Conservation (phyloP, 768 basidiomycete genomes). For the Kwoniella heveanensis region DNA sequence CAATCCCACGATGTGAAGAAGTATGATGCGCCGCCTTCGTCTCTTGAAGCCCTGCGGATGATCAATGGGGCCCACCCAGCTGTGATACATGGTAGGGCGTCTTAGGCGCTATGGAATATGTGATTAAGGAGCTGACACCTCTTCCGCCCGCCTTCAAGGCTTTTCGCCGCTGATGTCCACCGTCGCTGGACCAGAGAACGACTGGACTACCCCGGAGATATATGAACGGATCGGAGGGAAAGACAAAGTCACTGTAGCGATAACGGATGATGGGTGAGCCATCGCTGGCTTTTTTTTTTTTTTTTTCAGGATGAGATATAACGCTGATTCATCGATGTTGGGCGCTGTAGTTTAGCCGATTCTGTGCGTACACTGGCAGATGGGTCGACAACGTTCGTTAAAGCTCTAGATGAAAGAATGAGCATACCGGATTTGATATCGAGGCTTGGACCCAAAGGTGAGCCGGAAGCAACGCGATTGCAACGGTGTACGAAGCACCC, state of each 20-base stretch:
- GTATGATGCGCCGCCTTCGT: constrained; percentile 64
- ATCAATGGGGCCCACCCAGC: constrained; percentile 72
- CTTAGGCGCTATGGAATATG: too few relatives aligned
- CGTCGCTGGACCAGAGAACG: constrained; percentile 47
- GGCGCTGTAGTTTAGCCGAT: constrained; percentile 71
- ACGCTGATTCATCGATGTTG: neutral
- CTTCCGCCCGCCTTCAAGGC: neutral
- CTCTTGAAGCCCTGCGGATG: constrained; percentile 70
- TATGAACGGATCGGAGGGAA: constrained; percentile 66
- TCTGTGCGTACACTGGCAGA: constrained; percentile 64
- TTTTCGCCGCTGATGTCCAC: constrained; percentile 46
- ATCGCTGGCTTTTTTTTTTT: too few relatives aligned
- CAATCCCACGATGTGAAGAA: constrained; percentile 14
- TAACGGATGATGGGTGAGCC: constrained; percentile 79
- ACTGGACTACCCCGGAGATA: constrained; percentile 64
- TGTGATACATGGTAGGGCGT: constrained; percentile 65
- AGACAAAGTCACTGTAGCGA: constrained; percentile 67
- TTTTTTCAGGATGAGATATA: too few relatives aligned
- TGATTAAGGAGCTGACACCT: constrained; percentile 41
- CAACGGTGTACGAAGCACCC: too few relatives aligned
- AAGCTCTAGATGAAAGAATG: constrained; percentile 73
- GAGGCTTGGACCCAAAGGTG: constrained; percentile 52
- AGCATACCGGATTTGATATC: constrained; percentile 64
- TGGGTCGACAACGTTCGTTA: constrained; percentile 69
- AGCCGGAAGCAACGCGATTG: constrained; percentile 12